Conservation (phyloP, 108 stramenopile species). For the Cyclotella choctawhatcheeana region DNA sequence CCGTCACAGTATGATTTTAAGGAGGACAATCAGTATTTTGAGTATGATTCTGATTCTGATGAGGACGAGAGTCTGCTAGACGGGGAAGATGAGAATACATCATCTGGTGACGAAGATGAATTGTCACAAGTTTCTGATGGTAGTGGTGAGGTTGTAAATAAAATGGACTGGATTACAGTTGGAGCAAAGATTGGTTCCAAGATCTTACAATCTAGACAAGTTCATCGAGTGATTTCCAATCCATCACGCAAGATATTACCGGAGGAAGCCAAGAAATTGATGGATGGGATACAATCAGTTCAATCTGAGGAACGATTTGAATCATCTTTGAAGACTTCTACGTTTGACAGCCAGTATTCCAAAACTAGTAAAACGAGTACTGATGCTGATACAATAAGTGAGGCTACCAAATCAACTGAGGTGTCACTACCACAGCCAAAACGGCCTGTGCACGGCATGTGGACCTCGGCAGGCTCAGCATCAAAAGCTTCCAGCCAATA, state of each 20-base stretch:
- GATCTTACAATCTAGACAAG: slow-evolving; percentile 68
- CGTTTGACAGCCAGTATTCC: slow-evolving; percentile 16
- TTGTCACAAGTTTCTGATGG: slow-evolving; percentile 12
- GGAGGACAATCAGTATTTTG: background rate
- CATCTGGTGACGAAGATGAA: slow-evolving; percentile 4
- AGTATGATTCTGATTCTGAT: slow-evolving; percentile 2
- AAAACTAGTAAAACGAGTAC: background rate
- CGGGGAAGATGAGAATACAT: background rate
- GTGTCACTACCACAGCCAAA: slow-evolving; percentile 16
- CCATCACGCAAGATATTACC: slow-evolving; percentile 34
- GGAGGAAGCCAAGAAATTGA: slow-evolving; percentile 39
- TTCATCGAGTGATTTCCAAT: slow-evolving; percentile 62
- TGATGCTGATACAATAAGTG: background rate
- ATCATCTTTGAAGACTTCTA: slow-evolving; percentile 22
- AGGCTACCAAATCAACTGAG: slow-evolving; percentile 21
- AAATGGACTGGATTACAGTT: slow-evolving; percentile 74
- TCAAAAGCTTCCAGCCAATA: slow-evolving; percentile 15
- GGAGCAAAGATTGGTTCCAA: slow-evolving; percentile 82
- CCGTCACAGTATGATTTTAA: background rate
- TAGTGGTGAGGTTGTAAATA: slow-evolving; percentile 28
- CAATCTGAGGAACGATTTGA: background rate
- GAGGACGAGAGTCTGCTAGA: background rate
- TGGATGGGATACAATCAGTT: slow-evolving; percentile 25
- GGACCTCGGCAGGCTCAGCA: slow-evolving; percentile 49
- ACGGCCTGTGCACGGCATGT: slow-evolving; percentile 86